These are phyloP conservation scores for Globisporangium sylvaticum DNA, from an alignment of 352 stramenopile species.

Conservation along the genomic window DNA sequence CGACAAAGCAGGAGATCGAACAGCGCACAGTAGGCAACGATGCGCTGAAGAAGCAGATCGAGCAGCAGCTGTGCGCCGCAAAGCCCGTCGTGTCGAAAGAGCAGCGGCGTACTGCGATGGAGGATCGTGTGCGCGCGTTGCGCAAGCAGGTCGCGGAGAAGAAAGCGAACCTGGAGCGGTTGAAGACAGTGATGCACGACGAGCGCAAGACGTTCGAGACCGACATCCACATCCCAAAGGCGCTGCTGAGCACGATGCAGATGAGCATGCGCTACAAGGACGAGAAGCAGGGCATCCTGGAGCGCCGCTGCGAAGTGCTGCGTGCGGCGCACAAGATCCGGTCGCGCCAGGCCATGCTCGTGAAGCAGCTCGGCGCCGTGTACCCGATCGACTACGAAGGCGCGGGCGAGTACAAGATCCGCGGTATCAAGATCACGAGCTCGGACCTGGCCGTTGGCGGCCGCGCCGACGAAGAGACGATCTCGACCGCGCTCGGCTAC, in stretches of 20 bases:
- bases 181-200: conserved; percentile 65
- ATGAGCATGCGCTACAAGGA: conserved; percentile 84
- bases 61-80: conserved; percentile 33
- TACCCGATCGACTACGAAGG: conserved; percentile 86
- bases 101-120: conserved; percentile 39
- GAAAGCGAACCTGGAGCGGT: conserved; percentile 42
- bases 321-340: conserved; percentile 81
- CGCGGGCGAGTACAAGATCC: conserved; percentile 77
- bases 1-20: conserved; percentile 44
- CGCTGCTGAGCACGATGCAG: conserved; percentile 69
- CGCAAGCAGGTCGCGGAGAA: conserved; percentile 54
- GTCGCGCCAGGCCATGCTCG: conserved; percentile 71
- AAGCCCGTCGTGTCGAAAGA: conserved; percentile 41
- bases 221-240: conserved; percentile 78
- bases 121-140: conserved; percentile 48
- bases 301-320: conserved; percentile 71
- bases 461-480: conserved; percentile 68
- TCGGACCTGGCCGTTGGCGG: conserved; percentile 57
- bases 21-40: conserved; percentile 39
- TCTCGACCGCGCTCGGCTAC: conserved; percentile 82
- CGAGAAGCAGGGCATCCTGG: conserved; percentile 72
- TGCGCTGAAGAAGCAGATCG: conserved; percentile 48
- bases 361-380: conserved; percentile 67
- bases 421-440: conserved; percentile 71
- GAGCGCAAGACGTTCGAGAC: conserved; percentile 76